These are phyloP conservation scores for Heterococcus sp. DNA, from an alignment of 108 stramenopile genomes.

Conservation along the genomic window DNA sequence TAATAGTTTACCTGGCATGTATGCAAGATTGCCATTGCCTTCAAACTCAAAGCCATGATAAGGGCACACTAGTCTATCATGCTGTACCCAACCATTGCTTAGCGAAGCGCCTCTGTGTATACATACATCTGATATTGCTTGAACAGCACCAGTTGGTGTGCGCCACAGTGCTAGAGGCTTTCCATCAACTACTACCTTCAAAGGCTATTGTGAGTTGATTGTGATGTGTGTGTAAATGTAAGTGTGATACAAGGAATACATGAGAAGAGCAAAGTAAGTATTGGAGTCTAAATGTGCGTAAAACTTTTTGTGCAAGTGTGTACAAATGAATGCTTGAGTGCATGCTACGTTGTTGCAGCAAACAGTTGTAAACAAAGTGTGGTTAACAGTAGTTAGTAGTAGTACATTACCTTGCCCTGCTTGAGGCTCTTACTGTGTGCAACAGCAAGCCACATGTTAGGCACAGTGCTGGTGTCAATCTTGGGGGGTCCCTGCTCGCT, in stretches of 20 bases:
- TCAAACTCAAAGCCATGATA: conserved; percentile 49
- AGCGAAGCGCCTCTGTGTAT: conserved; percentile 43
- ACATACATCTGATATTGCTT: conserved; percentile 38
- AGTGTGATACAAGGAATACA: background rate
- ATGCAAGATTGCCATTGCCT: conserved; percentile 13
- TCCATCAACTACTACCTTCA: conserved; percentile 29
- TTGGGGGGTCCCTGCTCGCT: too few species aligned
- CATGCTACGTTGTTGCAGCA: background rate
- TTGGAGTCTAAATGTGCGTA: background rate
- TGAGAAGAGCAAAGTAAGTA: background rate
- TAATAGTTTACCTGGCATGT: conserved; percentile 49
- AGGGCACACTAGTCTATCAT: conserved; percentile 33
- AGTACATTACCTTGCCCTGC: background rate
- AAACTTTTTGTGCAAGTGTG: background rate
- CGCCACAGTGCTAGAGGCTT: conserved; percentile 35
- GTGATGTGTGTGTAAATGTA: background rate
- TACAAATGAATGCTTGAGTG: background rate
- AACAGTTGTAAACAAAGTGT: too few species aligned
- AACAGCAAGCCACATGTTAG: conserved; percentile 44
- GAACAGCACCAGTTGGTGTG: conserved; percentile 8
- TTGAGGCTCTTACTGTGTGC: conserved; percentile 21
- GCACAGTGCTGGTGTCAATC: conserved; percentile 2
- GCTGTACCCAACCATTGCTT: conserved; percentile 27
- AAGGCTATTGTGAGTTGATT: background rate
- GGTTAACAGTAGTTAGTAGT: background rate